These are phyloP conservation scores for Talaromyces sp. DNA, from an alignment of 2,329 filamentous ascomycete genomes.

Conservation along the genomic window DNA sequence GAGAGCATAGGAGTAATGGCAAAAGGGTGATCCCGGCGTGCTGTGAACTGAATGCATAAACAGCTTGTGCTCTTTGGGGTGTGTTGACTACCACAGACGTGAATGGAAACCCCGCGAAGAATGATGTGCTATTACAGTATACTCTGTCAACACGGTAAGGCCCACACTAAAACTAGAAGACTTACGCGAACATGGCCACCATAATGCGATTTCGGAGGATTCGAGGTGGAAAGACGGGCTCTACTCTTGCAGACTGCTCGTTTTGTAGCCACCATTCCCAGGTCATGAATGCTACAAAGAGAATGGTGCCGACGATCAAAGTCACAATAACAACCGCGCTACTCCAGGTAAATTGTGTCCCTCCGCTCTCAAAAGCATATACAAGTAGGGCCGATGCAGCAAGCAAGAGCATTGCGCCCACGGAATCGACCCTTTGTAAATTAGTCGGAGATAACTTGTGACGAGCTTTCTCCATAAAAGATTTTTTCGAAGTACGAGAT, in stretches of 20 bases:
- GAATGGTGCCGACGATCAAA: not conserved
- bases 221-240: conserved; percentile 33
- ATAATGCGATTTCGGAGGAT: conserved; percentile 28
- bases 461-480: not conserved
- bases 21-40: conserved; percentile 31
- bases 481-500: not conserved
- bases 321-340: conserved; percentile 10
- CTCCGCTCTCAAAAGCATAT: conserved; percentile 15
- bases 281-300: conserved; percentile 1
- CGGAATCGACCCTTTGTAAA: conserved; percentile 24
- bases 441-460: conserved; percentile 6
- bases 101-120: conserved; percentile 22
- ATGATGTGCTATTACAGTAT: conserved; percentile 1
- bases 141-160: not conserved
- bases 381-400: conserved; percentile 14
- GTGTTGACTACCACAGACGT: conserved; percentile 24
- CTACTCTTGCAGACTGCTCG: conserved; percentile 17
- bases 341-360: conserved; percentile 12
- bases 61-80: conserved; percentile 33
- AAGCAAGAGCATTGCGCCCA: conserved; percentile 24
- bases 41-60: conserved; percentile 26
- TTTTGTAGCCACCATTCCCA: conserved; percentile 27
- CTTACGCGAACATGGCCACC: conserved; percentile 31
- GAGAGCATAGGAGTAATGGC: conserved; percentile 28
- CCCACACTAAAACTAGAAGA: not conserved